These are phyloP conservation scores for Hemerocallis citrina DNA, from an alignment of 106 monocot species.

Conservation along the genomic window DNA sequence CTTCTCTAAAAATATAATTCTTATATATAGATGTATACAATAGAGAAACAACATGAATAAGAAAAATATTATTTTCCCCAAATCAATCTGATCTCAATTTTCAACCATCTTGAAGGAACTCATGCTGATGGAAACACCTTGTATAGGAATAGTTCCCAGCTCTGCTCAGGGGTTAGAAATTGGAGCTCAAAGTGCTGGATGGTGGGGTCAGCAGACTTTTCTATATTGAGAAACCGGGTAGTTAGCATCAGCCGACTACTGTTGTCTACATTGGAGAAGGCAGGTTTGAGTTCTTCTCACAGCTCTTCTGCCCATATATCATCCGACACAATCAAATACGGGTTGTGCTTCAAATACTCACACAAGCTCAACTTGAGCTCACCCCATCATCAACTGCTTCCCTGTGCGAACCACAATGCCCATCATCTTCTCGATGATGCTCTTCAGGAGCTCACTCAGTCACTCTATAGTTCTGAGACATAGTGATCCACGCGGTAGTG, in stretches of 20 bases:
- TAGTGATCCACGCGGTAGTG: not conserved
- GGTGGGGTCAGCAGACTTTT: constrained; percentile 10
- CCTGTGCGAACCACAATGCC: not conserved
- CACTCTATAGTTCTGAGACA: constrained; percentile 9
- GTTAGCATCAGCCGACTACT: constrained; percentile 19
- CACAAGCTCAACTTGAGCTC: not conserved
- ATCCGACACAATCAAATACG: constrained; percentile 20
- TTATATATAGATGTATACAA: too few species aligned
- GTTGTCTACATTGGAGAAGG: constrained; percentile 8
- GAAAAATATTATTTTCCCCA: too few species aligned
- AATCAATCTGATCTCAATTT: too few species aligned
- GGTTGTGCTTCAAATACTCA: not conserved
- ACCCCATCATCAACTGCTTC: not conserved
- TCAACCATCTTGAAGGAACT: too few species aligned
- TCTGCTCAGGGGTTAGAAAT: constrained; percentile 14
- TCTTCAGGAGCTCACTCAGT: constrained; percentile 5
- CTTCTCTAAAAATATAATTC: too few species aligned
- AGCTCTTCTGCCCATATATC: constrained; percentile 13
- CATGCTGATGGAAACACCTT: constrained; percentile 19
- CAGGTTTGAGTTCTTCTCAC: constrained; percentile 1
- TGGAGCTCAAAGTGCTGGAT: constrained; percentile 12
- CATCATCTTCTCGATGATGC: not conserved
- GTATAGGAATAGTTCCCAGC: constrained; percentile 29
- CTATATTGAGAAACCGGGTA: constrained; percentile 7
- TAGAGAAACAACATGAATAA: too few species aligned